Conservation (phyloP, 2,329 filamentous ascomycete species). For the Simplicillium aogashimaense region DNA sequence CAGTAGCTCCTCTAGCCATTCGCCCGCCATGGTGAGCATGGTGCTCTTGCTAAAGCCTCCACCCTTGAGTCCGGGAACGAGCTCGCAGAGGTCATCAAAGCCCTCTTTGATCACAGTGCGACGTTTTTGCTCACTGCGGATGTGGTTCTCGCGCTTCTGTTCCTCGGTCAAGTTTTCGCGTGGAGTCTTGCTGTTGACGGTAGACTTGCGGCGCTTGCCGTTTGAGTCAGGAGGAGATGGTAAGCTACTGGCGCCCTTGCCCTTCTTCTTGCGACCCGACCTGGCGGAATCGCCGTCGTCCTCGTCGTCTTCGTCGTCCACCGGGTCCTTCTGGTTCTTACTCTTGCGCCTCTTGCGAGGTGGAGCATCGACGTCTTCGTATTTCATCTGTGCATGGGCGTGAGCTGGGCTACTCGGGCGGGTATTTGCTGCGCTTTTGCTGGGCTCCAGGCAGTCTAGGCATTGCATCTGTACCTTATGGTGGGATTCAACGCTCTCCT, state of each 20-base stretch:
- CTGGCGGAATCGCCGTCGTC: constrained; percentile 28
- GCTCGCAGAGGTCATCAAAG: constrained; percentile 67
- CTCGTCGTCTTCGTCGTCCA: constrained; percentile 30
- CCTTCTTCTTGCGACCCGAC: constrained; percentile 14
- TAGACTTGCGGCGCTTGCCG: constrained; percentile 42
- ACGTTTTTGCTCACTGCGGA: constrained; percentile 78
- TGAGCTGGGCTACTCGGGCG: constrained; percentile 43
- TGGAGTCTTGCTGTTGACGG: constrained; percentile 30
- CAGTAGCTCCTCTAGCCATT: constrained; percentile 67
- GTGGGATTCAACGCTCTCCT: constrained; percentile 48
- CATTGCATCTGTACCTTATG: constrained; percentile 44
- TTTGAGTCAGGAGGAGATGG: constrained; percentile 22
- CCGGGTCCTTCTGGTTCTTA: constrained; percentile 32
- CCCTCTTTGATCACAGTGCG: constrained; percentile 73
- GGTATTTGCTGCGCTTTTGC: constrained; percentile 49
- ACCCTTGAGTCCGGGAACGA: constrained; percentile 65
- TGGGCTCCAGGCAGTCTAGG: constrained; percentile 47
- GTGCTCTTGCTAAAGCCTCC: constrained; percentile 78
- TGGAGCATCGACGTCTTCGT: constrained; percentile 28
- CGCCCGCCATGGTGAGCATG: constrained; percentile 63
- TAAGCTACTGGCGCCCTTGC: constrained; percentile 32
- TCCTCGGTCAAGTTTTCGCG: constrained; percentile 70
- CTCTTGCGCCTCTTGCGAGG: constrained; percentile 46
- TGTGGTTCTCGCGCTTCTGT: constrained; percentile 79
- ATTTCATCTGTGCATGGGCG: constrained; percentile 11